Evolutionary conservation across 192 early-diverging fungal species (phyloP).

Genomic region (Entomortierella beljakovae): DNA sequence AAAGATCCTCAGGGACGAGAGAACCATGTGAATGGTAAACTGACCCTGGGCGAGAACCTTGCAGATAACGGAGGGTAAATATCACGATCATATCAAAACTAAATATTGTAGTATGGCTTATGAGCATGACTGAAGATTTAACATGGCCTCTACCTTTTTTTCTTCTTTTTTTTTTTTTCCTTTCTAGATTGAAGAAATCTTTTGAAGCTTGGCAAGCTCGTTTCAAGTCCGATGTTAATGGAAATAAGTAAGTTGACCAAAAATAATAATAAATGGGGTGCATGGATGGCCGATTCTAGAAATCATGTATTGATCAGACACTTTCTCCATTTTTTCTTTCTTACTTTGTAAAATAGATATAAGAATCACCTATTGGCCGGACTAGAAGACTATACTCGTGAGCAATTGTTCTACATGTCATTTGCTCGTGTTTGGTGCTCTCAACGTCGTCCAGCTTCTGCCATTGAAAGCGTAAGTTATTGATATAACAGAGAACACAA

Average conservation of each 20-base stretch:
- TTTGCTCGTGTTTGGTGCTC: conserved; percentile 80
- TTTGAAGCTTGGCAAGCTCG: conserved; percentile 46
- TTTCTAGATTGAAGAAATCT: conserved; percentile 51
- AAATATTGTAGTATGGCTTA: too few species aligned
- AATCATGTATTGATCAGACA: background rate
- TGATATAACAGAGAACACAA: background rate
- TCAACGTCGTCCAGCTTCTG: conserved; percentile 52
- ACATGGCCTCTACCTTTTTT: background rate
- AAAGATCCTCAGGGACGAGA: conserved; percentile 52
- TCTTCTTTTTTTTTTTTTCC: background rate
- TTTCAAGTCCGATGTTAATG: conserved; percentile 39
- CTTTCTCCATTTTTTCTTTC: background rate
- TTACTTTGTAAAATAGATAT: conserved; percentile 1
- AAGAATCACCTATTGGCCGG: conserved; percentile 61
- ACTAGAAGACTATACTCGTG: conserved; percentile 61
- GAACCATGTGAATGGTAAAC: conserved; percentile 63
- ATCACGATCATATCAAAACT: too few species aligned
- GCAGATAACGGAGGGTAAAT: conserved; percentile 77
- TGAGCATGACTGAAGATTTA: too few species aligned
- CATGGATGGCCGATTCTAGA: background rate
- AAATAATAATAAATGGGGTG: too few species aligned
- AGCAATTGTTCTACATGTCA: conserved; percentile 76
- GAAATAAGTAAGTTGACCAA: conserved; percentile 33
- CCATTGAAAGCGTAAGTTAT: conserved; percentile 60
- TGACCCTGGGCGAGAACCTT: conserved; percentile 73